phyloP scores from a whole-genome alignment of 164 flowering plant genomes.

The Vitis labrusca region DNA sequence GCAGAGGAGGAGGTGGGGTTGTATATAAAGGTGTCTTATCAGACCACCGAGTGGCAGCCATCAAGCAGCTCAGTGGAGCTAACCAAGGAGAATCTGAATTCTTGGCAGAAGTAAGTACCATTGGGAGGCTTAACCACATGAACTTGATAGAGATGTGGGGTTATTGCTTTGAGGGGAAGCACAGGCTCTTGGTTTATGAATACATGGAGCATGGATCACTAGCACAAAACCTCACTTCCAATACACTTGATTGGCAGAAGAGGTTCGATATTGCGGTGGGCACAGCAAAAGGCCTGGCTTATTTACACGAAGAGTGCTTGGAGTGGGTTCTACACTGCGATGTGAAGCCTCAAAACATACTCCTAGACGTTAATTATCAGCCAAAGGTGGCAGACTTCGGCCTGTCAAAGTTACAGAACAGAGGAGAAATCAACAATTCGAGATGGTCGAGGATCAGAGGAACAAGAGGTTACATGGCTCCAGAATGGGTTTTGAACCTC shows the following conservation, averaged over 20 bases:
- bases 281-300: conserved; percentile 23
- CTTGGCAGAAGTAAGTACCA: too few species aligned
- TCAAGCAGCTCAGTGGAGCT: conserved; percentile 2
- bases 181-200: conserved; percentile 8
- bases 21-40: not conserved
- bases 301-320: too few species aligned
- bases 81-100: too few species aligned
- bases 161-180: too few species aligned
- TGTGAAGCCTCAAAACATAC: too few species aligned
- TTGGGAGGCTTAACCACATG: conserved; percentile 14
- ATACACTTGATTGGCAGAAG: conserved; percentile 21
- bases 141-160: too few species aligned
- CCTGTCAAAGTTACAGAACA: conserved; percentile 23
- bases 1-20: conserved; percentile 11
- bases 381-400: conserved; percentile 32
- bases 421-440: conserved; percentile 5
- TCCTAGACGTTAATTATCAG: too few species aligned
- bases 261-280: conserved; percentile 26
- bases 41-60: not conserved
- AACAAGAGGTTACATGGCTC: too few species aligned
- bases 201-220: conserved; percentile 35
- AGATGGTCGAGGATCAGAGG: too few species aligned
- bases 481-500: too few species aligned
- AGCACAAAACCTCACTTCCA: conserved; percentile 19
- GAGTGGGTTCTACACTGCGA: too few species aligned